These are phyloP conservation scores for Pythium dissimile DNA, from an alignment of 352 stramenopile species.

Conservation along the genomic window DNA sequence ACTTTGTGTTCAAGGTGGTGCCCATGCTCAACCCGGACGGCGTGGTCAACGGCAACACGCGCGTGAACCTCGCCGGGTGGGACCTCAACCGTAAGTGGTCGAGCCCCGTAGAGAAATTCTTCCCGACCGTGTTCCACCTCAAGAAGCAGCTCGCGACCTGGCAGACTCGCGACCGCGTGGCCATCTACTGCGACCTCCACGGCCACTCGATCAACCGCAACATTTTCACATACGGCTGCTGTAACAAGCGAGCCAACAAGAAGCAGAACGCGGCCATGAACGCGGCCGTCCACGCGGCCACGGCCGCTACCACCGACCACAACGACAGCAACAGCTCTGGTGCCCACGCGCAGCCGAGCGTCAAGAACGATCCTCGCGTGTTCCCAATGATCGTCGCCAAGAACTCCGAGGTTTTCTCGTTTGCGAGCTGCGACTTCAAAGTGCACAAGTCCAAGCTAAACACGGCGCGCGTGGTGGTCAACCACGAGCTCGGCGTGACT, in stretches of 20 bases:
- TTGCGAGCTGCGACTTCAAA: slow-evolving; percentile 87
- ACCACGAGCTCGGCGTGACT: slow-evolving; percentile 80
- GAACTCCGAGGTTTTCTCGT: slow-evolving; percentile 70
- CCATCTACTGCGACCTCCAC: slow-evolving; percentile 83
- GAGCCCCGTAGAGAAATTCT: slow-evolving; percentile 73
- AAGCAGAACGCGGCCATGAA: slow-evolving; percentile 22
- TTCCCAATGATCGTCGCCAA: slow-evolving; percentile 80
- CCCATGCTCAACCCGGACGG: slow-evolving; percentile 93
- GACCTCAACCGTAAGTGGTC: slow-evolving; percentile 83
- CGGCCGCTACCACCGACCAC: not conserved
- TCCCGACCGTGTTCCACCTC: slow-evolving; percentile 76
- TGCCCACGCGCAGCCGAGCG: slow-evolving; percentile 4
- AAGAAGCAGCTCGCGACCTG: slow-evolving; percentile 67
- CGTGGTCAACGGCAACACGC: slow-evolving; percentile 91
- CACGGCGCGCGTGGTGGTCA: slow-evolving; percentile 88
- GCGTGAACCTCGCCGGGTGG: slow-evolving; percentile 81
- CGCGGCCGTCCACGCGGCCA: slow-evolving; percentile 1
- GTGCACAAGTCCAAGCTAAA: slow-evolving; percentile 88
- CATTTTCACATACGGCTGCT: slow-evolving; percentile 86
- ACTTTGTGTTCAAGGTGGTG: slow-evolving; percentile 90
- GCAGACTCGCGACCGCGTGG: slow-evolving; percentile 54
- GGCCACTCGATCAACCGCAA: slow-evolving; percentile 83
- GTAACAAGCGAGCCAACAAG: slow-evolving; percentile 31
- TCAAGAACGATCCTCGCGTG: slow-evolving; percentile 64
- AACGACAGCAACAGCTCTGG: no score